Evolutionary conservation across 2,329 filamentous ascomycete genomes (phyloP).

Genomic region (Aspergillaceae sp.): DNA sequence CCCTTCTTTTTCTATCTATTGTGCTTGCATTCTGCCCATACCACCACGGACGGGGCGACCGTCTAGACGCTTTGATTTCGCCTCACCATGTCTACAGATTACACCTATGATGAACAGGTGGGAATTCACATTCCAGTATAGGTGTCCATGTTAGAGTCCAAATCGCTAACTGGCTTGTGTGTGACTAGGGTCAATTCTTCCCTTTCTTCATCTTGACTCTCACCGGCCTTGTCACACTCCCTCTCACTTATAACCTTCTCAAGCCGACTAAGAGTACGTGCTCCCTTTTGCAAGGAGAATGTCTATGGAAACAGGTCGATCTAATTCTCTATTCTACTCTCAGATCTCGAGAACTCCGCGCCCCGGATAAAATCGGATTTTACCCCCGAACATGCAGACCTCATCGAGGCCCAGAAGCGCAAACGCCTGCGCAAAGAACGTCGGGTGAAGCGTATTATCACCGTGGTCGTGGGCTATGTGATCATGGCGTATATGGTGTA

Average conservation of each 20-base stretch:
- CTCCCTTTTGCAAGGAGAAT: neutral
- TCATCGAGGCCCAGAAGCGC: constrained; percentile 72
- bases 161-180: neutral
- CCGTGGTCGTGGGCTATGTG: constrained; percentile 68
- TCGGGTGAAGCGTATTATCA: constrained; percentile 72
- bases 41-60: constrained; percentile 23
- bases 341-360: constrained; percentile 68
- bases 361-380: constrained; percentile 75
- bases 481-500: constrained; percentile 88
- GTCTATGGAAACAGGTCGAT: neutral
- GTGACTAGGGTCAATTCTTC: constrained; percentile 78
- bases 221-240: constrained; percentile 75
- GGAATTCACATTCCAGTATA: constrained; percentile 5
- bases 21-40: constrained; percentile 4
- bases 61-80: constrained; percentile 19
- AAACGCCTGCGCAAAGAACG: constrained; percentile 86
- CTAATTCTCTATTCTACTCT: constrained; percentile 7
- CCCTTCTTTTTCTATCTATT: neutral
- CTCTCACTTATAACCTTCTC: constrained; percentile 80
- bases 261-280: constrained; percentile 60
- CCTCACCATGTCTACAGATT: constrained; percentile 69
- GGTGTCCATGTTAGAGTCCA: neutral
- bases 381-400: constrained; percentile 70
- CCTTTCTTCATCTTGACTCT: constrained; percentile 97
- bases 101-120: constrained; percentile 94